Conservation (phyloP, 768 basidiomycete species). For the Clitopilus passeckerianus region DNA sequence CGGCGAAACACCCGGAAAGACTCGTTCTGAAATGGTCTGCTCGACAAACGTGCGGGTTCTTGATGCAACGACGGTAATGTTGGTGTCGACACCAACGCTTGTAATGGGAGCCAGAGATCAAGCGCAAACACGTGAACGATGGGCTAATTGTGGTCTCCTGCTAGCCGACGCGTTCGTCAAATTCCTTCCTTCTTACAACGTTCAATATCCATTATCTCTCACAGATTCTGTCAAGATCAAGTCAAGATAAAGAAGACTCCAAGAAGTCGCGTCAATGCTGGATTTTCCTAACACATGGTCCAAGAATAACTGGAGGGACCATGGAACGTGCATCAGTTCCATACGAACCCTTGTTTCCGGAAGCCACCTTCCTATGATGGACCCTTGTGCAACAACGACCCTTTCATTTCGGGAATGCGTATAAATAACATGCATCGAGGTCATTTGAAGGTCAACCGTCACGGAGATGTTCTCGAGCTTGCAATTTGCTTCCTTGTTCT, state of each 20-base stretch:
- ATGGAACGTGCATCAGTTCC: not conserved
- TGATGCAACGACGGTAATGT: not conserved
- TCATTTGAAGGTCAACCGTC: not conserved
- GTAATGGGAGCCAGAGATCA: not conserved
- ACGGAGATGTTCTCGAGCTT: not conserved
- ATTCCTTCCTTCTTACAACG: not conserved
- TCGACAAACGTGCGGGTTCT: not conserved
- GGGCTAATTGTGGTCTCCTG: not conserved
- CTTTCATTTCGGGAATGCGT: not conserved
- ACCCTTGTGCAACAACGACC: not conserved
- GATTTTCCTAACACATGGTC: not conserved
- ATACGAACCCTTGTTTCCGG: not conserved
- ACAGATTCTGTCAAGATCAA: not conserved
- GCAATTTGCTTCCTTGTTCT: not conserved
- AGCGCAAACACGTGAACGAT: not conserved
- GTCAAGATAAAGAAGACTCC: not conserved
- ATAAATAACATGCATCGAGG: not conserved
- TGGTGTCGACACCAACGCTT: not conserved
- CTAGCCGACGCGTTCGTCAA: not conserved
- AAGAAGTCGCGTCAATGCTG: not conserved
- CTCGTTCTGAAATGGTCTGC: not conserved
- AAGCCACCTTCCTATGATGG: not conserved
- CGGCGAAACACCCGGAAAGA: not conserved
- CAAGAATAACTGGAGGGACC: not conserved
- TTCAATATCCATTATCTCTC: not conserved